Base-by-base conservation (phyloP, 306 rosid species). In the Malus fusca region DNA sequence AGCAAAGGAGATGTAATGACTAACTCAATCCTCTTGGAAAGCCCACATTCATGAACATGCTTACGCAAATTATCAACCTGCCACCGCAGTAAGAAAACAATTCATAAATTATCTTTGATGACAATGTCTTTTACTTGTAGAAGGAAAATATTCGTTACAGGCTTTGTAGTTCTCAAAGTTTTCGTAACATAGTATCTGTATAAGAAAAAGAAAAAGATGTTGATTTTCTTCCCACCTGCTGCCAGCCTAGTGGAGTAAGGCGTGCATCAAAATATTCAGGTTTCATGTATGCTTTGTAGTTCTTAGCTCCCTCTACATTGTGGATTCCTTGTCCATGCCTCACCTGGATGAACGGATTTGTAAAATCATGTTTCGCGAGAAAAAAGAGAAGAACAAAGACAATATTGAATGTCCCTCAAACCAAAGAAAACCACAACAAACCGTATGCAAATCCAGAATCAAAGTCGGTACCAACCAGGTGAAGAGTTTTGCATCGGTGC, bases 301-400 rank as follows among this genome's bases (percentile, higher is more conserved):
- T 86, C 79, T 86, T 86, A 21, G 83, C 87, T 72, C 89, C 89
- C 4, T 86, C 89, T 23, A 86, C 81, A 63, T 86, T 86, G 87
- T 86, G 89, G 80, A 86, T 83, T 60, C 89, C 89, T 74, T 86
- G 89, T 26, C 81, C 89, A 68, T 86, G 89, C 85, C 89, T 86
- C 78, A 86, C 89, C 89, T 86, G 89, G 77, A 86, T 82, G 61
- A 62, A 70, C 18, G 72, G 81, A 69, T 80, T 85, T 82, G 80
- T 68, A 74, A 82, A 84, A 82, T 61, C 69, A 78, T 26, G 77
- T 75, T 79, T 70, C 0, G 82, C 43, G 64, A 72, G 56, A 77
- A 71, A 79, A 82, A 51, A 70, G 22, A 61, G 75, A 69, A 77
- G 74, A 80, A 79, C 71, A 69, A 79, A 73, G 72, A 78, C 64